Evolutionary conservation across 2,329 filamentous ascomycete species (phyloP), one percentile per base, ranked within the genome.

Genomic region (Colletotrichum sp.): DNA sequence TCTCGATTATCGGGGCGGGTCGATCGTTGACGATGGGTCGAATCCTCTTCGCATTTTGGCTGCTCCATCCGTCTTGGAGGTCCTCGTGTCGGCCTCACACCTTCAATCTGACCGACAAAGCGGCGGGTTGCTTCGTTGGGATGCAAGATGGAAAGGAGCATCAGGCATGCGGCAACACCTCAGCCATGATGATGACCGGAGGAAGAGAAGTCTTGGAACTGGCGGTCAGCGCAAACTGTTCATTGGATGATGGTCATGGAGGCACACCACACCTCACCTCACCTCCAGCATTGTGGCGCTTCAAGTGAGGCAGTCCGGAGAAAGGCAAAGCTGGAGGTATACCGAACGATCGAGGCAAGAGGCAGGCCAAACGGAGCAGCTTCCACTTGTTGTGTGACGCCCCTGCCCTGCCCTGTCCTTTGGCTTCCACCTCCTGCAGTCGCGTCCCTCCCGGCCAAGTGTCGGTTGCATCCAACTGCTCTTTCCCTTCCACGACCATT

Each of bases 1-100:
- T 63, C 67, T 70, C 67, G 67, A 70, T 32, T 63, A 52, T 70
- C 57, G 67, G 24, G 18, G 67, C 57, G 67, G 67, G 67, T 52
- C 67, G 67, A 70, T 70, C 67, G 48, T 34, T 36, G 39, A 55
- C 18, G 61, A 34, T 15, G 57, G 57, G 18, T n/a, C 21, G 28
- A 52, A 60, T 68, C 52, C 18, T 36, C 26, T 52, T 52, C n/a
- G 10, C 43, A 52, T 32, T 15, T 30, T 70, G 18, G 36, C 10
- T 24, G 30, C 32, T 43, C 34, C 26, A 9, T n/a, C n/a, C 9
- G n/a, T 68, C 32, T 36, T 24, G 52, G 24, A 52, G n/a, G 43
- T 21, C n/a, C 43, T 21, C n/a, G 43, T 52, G n/a, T 52, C 43
- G 43, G 43, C 43, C 43, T 52, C 7, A 52, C 43, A 52, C 10